A percentile compares a stretch with the other conserved stretches of the same genome.
Conservation (phyloP, 164 flowering plant species). For the Aristolochia contorta region DNA sequence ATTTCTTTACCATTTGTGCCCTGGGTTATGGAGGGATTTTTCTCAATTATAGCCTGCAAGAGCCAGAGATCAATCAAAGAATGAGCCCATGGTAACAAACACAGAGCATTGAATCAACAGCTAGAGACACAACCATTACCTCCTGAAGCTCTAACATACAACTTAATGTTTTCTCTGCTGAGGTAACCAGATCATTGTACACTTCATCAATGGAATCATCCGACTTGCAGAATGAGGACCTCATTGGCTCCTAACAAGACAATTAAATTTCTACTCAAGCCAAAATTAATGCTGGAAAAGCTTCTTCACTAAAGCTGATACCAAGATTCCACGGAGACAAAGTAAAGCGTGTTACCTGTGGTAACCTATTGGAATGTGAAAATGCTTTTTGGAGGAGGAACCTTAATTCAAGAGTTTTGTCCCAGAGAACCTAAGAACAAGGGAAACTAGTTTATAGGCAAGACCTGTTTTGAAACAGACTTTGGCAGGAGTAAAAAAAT, state of each 20-base stretch:
- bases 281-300: neutral
- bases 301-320: neutral
- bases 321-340: neutral
- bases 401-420: slow-evolving; percentile 69
- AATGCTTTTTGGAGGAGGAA: slow-evolving; percentile 75
- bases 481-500: too few relatives aligned
- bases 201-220: slow-evolving; percentile 39
- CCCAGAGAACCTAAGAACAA: slow-evolving; percentile 70
- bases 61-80: neutral
- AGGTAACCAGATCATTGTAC: slow-evolving; percentile 50
- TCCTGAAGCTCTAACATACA: slow-evolving; percentile 68
- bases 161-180: slow-evolving; percentile 60
- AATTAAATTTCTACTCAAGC: too few relatives aligned
- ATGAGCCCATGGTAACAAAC: neutral
- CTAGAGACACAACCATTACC: slow-evolving; percentile 24
- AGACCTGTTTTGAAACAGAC: neutral
- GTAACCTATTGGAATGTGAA: slow-evolving; percentile 71
- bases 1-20: slow-evolving; percentile 40
- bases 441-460: neutral
- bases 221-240: slow-evolving; percentile 46
- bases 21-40: slow-evolving; percentile 58
- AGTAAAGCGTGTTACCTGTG: slow-evolving; percentile 38
- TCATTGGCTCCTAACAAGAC: slow-evolving; percentile 47
- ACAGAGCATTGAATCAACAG: neutral
- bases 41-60: slow-evolving; percentile 69